A percentile compares a stretch with the other conserved stretches of the same genome.
Evolutionary conservation across 352 stramenopile species (phyloP).

Genomic region (Plasmopara viticola): DNA sequence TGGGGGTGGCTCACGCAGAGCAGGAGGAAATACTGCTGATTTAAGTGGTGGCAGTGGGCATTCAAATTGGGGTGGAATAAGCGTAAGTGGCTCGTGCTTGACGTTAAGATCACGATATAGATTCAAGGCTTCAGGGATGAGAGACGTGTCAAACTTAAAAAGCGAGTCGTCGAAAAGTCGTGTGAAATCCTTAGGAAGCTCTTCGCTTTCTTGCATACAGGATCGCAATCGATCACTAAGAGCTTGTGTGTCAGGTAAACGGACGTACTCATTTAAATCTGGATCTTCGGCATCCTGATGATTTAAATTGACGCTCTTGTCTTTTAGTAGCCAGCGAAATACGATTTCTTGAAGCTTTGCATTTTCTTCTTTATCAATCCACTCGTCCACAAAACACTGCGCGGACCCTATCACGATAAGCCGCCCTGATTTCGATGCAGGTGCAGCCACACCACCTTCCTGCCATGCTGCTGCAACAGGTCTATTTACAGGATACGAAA

Average conservation of each 20-base stretch:
- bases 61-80: slow-evolving; percentile 94
- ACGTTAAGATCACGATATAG: slow-evolving; percentile 90
- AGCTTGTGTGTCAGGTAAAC: slow-evolving; percentile 91
- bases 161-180: slow-evolving; percentile 90
- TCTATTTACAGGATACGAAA: slow-evolving; percentile 94
- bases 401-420: slow-evolving; percentile 88
- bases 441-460: slow-evolving; percentile 58
- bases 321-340: slow-evolving; percentile 90
- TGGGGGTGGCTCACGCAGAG: slow-evolving; percentile 82
- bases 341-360: slow-evolving; percentile 89
- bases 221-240: slow-evolving; percentile 89
- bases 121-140: slow-evolving; percentile 91
- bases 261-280: slow-evolving; percentile 85
- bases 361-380: slow-evolving; percentile 95
- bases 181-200: slow-evolving; percentile 93
- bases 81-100: slow-evolving; percentile 91
- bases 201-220: slow-evolving; percentile 93
- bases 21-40: slow-evolving; percentile 91
- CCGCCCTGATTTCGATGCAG: slow-evolving; percentile 43
- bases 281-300: slow-evolving; percentile 70
- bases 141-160: slow-evolving; percentile 93
- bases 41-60: slow-evolving; percentile 89
- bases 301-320: slow-evolving; percentile 65
- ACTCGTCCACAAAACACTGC: slow-evolving; percentile 93
- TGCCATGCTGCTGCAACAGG: slow-evolving; percentile 89